A percentile compares a stretch with the other conserved stretches of the same genome.
phyloP scores from a whole-genome alignment of 1,284 basidiomycete genomes.

The Ceratobasidium sp. region DNA sequence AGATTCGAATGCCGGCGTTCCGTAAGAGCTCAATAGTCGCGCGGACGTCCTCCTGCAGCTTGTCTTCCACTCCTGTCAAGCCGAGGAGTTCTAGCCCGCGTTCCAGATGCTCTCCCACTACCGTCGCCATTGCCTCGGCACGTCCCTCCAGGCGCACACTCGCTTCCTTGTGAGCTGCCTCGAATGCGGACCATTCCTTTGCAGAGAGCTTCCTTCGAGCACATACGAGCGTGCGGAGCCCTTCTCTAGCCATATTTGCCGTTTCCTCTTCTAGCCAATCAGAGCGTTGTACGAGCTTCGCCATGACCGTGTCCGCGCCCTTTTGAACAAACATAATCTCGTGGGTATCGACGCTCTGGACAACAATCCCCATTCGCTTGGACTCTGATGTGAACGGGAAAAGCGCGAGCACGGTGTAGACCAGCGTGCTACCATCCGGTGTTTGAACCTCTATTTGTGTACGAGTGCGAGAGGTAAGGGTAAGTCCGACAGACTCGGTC shows the following conservation, averaged over 20 bases:
- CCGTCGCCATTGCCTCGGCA: slow-evolving; percentile 80
- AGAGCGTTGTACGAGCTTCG: slow-evolving; percentile 91
- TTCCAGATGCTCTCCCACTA: slow-evolving; percentile 84
- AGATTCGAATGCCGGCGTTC: slow-evolving; percentile 98
- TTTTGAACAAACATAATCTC: slow-evolving; percentile 95
- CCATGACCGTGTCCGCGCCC: slow-evolving; percentile 98
- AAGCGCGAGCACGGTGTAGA: slow-evolving; percentile 90
- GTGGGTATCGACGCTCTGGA: slow-evolving; percentile 78
- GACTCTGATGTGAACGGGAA: slow-evolving; percentile 99
- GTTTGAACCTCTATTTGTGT: slow-evolving; percentile 83
- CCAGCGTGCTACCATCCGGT: slow-evolving; percentile 68
- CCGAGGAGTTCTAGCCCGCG: slow-evolving; percentile 91
- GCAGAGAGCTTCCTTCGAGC: slow-evolving; percentile 81
- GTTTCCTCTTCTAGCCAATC: slow-evolving; percentile 99
- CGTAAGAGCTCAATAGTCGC: slow-evolving; percentile 91
- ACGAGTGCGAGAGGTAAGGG: slow-evolving; percentile 88
- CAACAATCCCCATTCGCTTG: slow-evolving; percentile 98
- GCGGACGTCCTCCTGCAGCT: slow-evolving; percentile 97
- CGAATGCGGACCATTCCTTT: slow-evolving; percentile 80
- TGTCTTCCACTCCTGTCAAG: slow-evolving; percentile 97
- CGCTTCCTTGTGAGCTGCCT: slow-evolving; percentile 78
- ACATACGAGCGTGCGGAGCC: slow-evolving; percentile 92
- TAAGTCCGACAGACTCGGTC: slow-evolving; percentile 94
- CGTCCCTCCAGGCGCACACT: slow-evolving; percentile 80
- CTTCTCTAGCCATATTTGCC: slow-evolving; percentile 98